phyloP scores from a whole-genome alignment of 805 yeast genomes.

The Yamadazyma endophytica region DNA sequence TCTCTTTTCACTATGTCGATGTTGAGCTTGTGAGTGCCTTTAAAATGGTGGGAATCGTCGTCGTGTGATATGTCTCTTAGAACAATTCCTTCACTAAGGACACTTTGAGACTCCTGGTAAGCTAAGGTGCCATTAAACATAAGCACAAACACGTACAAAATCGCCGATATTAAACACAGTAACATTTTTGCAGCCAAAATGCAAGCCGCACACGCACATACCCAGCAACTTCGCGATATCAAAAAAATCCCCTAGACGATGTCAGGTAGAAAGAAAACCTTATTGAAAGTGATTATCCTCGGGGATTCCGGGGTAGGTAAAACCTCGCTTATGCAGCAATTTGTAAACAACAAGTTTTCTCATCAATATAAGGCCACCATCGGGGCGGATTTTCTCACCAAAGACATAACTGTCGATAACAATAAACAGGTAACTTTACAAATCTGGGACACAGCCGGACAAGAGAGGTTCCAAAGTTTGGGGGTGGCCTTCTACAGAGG shows the following conservation, averaged over 20 bases:
- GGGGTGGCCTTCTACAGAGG: constrained; percentile 98
- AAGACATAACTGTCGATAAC: constrained; percentile 83
- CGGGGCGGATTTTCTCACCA: constrained; percentile 95
- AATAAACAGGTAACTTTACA: constrained; percentile 70
- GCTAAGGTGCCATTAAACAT: too few species aligned
- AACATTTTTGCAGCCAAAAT: constrained; percentile 16
- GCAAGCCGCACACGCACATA: constrained; percentile 63
- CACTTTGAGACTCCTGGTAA: too few species aligned
- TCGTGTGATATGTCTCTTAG: too few species aligned
- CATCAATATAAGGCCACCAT: constrained; percentile 97
- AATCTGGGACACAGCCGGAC: constrained; percentile 99
- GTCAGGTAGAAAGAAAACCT: constrained; percentile 69
- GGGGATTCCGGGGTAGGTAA: constrained; percentile 99
- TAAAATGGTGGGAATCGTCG: too few species aligned
- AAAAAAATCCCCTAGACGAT: constrained; percentile 35
- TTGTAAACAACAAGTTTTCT: constrained; percentile 89
- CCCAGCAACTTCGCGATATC: constrained; percentile 49
- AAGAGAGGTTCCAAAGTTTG: constrained; percentile 92
- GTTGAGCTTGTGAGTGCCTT: constrained; percentile 8
- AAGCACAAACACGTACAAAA: too few species aligned
- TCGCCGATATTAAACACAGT: too few species aligned
- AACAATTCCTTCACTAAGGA: too few species aligned
- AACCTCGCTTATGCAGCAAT: constrained; percentile 95
- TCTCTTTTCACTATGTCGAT: constrained; percentile 8
- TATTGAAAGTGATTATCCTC: constrained; percentile 80